Evolutionary conservation across 1,284 basidiomycete genomes (phyloP).

Genomic region (Microbotryum scabiosae): DNA sequence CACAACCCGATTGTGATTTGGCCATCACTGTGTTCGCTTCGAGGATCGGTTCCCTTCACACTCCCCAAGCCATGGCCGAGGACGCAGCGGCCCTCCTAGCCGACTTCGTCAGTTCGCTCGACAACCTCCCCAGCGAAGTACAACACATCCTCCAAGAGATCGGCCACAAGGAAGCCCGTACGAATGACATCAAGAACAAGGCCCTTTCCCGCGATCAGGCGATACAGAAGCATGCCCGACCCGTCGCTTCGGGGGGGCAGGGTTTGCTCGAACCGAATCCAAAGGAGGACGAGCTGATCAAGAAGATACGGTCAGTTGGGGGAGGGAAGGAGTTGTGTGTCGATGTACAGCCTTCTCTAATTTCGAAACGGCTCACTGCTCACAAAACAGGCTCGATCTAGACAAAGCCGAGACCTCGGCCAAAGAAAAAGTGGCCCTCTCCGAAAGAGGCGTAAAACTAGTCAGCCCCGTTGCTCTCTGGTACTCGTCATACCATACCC

Average conservation of each 20-base stretch:
- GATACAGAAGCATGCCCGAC: constrained; percentile 28
- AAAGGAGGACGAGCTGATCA: constrained; percentile 22
- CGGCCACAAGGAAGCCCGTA: constrained; percentile 32
- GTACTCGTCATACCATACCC: not conserved
- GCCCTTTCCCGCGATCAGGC: constrained; percentile 23
- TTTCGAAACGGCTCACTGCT: not conserved
- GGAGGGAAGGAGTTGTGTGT: not conserved
- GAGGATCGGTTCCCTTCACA: no score
- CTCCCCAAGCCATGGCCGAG: constrained; percentile 12
- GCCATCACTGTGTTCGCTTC: no score
- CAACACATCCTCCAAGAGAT: constrained; percentile 35
- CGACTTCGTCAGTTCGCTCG: constrained; percentile 35
- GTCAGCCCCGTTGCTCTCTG: constrained; percentile 8
- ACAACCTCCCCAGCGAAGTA: constrained; percentile 35
- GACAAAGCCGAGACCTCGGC: constrained; percentile 29
- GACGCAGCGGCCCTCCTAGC: constrained; percentile 31
- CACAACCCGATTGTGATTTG: not conserved
- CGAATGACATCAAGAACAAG: constrained; percentile 25
- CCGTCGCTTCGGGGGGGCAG: constrained; percentile 19
- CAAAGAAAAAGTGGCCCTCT: constrained; percentile 32
- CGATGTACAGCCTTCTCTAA: no score
- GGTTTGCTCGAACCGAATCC: constrained; percentile 24
- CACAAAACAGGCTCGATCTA: constrained; percentile 25
- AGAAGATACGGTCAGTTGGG: constrained; percentile 21
- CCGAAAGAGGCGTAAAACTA: constrained; percentile 32